Evolutionary conservation across 306 rosid genomes (phyloP), one percentile per base, ranked within the genome.

Genomic region (Sicyos baderoa): DNA sequence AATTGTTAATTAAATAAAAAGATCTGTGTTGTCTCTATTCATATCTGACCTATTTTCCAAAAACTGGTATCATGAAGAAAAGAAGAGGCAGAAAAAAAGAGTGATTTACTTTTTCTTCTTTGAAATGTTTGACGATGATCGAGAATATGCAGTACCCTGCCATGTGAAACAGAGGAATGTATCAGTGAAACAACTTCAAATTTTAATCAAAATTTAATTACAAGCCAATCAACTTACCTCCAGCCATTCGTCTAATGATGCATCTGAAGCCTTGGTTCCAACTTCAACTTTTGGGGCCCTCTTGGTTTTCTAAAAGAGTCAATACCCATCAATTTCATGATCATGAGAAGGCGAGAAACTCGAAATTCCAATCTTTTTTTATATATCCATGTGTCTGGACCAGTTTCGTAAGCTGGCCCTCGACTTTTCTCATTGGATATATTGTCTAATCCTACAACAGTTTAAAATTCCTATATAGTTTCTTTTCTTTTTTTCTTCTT

Each of bases 211-310:
- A 58, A 21, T 44, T 6, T 12, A 65, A 70, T 70, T 1, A 16
- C 23, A 67, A 27, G 54, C 0, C 21, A 8, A 66, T 23, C 42
- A 66, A 48, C 40, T 7, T 40, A 93, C 99, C 99, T 93, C 72
- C 68, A 93, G 96, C 99, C 99, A 93, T 72, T 93, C 97, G 77
- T 93, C 99, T 76, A 84, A 81, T 6, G 93, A 84, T 9, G 96
- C 94, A 82, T 88, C 97, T 3, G 88, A 88, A 45, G 80, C 17
- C 80, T 76, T 88, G 44, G 99, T 93, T 74, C 99, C 99, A 77
- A 93, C 90, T 84, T 93, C 99, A 71, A 93, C 91, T 77, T 89
- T 93, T 57, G 99, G 87, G 70, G 85, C 84, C 83, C 93, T 86
- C 88, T 88, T 93, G 70, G 99, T 76, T 88, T 90, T 90, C 99